A percentile compares a stretch with the other conserved stretches of the same genome.
These are phyloP conservation scores for Hericium erinaceus DNA, from an alignment of 768 basidiomycete species.

Conservation along the genomic window DNA sequence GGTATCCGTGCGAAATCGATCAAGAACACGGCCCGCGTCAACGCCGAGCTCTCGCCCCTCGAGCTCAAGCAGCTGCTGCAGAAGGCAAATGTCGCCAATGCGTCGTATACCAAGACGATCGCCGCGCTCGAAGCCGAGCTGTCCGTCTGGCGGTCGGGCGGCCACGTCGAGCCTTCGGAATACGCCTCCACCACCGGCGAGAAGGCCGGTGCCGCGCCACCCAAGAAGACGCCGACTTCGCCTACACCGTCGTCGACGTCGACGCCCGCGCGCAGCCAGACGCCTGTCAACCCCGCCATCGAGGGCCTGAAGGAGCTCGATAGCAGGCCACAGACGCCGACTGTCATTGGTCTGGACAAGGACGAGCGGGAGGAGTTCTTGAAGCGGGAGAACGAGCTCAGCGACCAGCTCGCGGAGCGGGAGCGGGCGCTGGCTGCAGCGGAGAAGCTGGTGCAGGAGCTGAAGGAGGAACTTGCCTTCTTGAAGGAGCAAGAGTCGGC, in stretches of 20 bases:
- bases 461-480: slow-evolving; percentile 82
- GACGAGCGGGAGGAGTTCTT: slow-evolving; percentile 98
- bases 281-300: slow-evolving; percentile 64
- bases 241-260: slow-evolving; percentile 46
- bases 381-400: slow-evolving; percentile 92
- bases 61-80: slow-evolving; percentile 90
- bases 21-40: slow-evolving; percentile 99
- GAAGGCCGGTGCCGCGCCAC: slow-evolving; percentile 29
- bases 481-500: slow-evolving; percentile 85
- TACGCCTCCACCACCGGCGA: slow-evolving; percentile 66
- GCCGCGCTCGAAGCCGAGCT: slow-evolving; percentile 87
- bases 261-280: slow-evolving; percentile 45
- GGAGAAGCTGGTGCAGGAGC: slow-evolving; percentile 80
- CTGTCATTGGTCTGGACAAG: slow-evolving; percentile 80
- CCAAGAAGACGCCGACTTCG: slow-evolving; percentile 43
- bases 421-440: slow-evolving; percentile 73
- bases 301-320: slow-evolving; percentile 70
- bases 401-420: slow-evolving; percentile 85
- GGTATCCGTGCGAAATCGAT: slow-evolving; percentile 99
- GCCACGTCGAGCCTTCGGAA: slow-evolving; percentile 70
- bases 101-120: slow-evolving; percentile 79
- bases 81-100: slow-evolving; percentile 83
- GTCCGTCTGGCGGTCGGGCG: slow-evolving; percentile 82
- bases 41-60: slow-evolving; percentile 91
- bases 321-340: slow-evolving; percentile 88